A percentile compares a stretch with the other conserved stretches of the same genome.
These are phyloP conservation scores for Moricandia arvensis DNA, from an alignment of 345 rosid genomes.

Conservation along the genomic window DNA sequence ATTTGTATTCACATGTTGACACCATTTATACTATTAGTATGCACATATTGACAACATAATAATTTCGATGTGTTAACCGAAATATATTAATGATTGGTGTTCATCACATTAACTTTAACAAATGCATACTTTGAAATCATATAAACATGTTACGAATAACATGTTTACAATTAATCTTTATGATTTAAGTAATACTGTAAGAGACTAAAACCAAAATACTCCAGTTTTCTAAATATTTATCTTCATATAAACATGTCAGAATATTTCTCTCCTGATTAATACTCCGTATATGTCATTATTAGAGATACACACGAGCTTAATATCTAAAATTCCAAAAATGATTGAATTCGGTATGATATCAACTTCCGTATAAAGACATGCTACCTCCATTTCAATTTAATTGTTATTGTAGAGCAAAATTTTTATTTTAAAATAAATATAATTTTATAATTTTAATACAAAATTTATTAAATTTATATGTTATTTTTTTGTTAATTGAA, in stretches of 20 bases:
- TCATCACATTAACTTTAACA: not conserved
- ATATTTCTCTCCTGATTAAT: not conserved
- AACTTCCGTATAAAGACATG: not conserved
- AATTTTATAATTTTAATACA: too few relatives aligned
- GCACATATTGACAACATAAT: not conserved
- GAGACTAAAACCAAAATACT: not conserved
- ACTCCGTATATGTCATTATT: too few relatives aligned
- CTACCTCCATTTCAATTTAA: too few relatives aligned
- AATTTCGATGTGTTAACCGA: not conserved
- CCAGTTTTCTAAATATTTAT: not conserved
- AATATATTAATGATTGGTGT: not conserved
- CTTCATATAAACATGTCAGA: not conserved
- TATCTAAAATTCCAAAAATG: too few relatives aligned
- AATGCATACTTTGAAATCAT: not conserved
- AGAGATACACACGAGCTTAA: too few relatives aligned
- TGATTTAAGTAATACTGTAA: not conserved
- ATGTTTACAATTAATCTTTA: not conserved
- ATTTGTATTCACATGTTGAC: not conserved
- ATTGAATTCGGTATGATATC: not conserved
- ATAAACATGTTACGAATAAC: not conserved
- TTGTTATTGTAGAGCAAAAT: too few relatives aligned
- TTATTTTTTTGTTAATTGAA: too few relatives aligned
- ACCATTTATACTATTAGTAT: not conserved
- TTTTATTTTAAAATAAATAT: too few relatives aligned
- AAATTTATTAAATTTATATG: too few relatives aligned